Percentiles rank a stretch among this genome's conserved stretches.
Conservation (phyloP, 768 basidiomycete genomes). For the Asterophora parasitica region DNA sequence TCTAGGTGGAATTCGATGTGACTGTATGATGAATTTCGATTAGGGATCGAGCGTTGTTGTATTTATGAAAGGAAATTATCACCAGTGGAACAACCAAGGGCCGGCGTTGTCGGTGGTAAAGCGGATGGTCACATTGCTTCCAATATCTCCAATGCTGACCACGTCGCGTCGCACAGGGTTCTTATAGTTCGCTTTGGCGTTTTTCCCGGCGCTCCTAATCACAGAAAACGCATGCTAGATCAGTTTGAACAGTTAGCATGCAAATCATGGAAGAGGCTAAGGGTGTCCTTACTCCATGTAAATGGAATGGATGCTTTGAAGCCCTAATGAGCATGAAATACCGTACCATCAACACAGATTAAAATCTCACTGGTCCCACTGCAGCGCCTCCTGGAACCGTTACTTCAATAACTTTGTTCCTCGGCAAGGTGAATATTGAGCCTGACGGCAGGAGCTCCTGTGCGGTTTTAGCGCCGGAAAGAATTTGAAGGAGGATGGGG, state of each 20-base stretch:
- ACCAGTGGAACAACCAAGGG: constrained; percentile 14
- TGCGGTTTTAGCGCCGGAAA: constrained; percentile 22
- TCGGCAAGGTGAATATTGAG: constrained; percentile 31
- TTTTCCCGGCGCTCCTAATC: constrained; percentile 30
- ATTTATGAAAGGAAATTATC: neutral
- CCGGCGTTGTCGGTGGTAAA: constrained; percentile 10
- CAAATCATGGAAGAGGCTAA: no score
- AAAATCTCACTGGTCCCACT: constrained; percentile 3
- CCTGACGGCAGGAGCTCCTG: constrained; percentile 27
- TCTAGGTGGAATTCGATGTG: constrained; percentile 13
- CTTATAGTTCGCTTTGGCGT: constrained; percentile 29
- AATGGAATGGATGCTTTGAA: constrained; percentile 26
- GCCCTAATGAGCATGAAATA: constrained; percentile 1
- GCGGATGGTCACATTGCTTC: constrained; percentile 8
- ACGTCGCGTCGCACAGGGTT: constrained; percentile 41
- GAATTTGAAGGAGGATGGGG: constrained; percentile 16
- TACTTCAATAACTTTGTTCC: constrained; percentile 34
- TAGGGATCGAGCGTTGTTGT: neutral
- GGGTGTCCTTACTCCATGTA: constrained; percentile 28
- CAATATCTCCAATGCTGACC: constrained; percentile 1
- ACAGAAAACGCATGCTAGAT: constrained; percentile 33
- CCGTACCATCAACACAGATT: neutral
- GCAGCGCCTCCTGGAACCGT: constrained; percentile 22
- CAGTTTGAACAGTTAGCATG: neutral
- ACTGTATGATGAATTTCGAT: neutral